Percentiles rank a stretch among this genome's conserved stretches.
phyloP scores from a whole-genome alignment of 257 asterid genomes.

The Paraleonurus japonicus region DNA sequence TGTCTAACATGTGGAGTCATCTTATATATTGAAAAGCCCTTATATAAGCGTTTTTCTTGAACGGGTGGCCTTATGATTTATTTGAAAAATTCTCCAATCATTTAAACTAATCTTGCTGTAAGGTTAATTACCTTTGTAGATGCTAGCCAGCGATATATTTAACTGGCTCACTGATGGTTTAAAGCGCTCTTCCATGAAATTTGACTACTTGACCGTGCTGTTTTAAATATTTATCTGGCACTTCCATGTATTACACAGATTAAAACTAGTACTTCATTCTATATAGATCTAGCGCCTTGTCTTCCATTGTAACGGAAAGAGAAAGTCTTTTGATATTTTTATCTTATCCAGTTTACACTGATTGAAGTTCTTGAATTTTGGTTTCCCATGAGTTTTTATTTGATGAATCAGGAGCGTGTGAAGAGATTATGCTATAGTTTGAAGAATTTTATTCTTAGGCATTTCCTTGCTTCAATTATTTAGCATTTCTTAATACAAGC shows the following conservation, averaged over 20 bases:
- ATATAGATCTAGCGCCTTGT: not conserved
- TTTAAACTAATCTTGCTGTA: not conserved
- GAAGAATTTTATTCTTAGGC: not conserved
- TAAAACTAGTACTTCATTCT: not conserved
- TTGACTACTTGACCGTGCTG: not conserved
- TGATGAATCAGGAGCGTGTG: not conserved
- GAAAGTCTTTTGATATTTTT: not conserved
- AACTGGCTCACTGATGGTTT: not conserved
- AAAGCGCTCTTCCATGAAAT: not conserved
- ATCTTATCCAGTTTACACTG: not conserved
- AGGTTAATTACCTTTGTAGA: not conserved
- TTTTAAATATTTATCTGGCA: not conserved
- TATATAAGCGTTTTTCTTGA: conserved; percentile 11
- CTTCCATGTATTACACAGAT: not conserved
- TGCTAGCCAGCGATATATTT: conserved; percentile 3
- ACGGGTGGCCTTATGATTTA: not conserved
- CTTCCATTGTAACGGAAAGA: not conserved
- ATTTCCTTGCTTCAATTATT: not conserved
- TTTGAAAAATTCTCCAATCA: not conserved
- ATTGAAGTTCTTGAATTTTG: not conserved
- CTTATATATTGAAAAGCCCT: not conserved
- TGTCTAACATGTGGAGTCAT: not conserved
- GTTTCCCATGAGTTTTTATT: conserved; percentile 1
- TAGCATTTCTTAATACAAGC: not conserved
- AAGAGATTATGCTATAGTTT: not conserved